Conservation (phyloP, 1,284 basidiomycete genomes). For the Vanrija pseudolonga region DNA sequence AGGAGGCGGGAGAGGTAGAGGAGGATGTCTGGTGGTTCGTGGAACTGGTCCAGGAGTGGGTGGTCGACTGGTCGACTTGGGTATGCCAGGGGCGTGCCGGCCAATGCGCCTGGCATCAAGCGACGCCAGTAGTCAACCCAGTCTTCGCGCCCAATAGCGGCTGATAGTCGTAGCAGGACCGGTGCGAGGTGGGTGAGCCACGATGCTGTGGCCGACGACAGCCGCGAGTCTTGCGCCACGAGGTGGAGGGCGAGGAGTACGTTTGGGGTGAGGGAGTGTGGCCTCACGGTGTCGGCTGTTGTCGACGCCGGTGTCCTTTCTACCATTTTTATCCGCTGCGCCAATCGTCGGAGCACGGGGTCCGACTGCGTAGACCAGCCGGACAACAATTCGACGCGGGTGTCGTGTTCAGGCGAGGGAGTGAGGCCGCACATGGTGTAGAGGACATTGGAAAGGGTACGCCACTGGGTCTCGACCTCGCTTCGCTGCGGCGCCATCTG, state of each 20-base stretch:
- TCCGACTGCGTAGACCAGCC: constrained; percentile 25
- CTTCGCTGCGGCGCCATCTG: background rate
- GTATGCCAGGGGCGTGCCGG: background rate
- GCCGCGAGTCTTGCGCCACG: constrained; percentile 59
- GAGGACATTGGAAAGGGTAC: constrained; percentile 43
- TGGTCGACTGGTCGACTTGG: constrained; percentile 11
- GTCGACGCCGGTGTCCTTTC: constrained; percentile 25
- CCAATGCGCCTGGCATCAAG: constrained; percentile 58
- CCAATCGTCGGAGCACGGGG: constrained; percentile 53
- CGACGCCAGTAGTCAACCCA: constrained; percentile 88
- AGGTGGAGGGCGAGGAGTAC: constrained; percentile 67
- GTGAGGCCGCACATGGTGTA: constrained; percentile 8
- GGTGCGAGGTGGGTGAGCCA: constrained; percentile 61
- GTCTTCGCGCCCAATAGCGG: constrained; percentile 60
- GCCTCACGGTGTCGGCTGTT: background rate
- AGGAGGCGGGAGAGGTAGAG: constrained; percentile 37
- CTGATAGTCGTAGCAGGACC: constrained; percentile 65
- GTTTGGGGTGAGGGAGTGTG: constrained; percentile 6
- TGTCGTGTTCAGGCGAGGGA: background rate
- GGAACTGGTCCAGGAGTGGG: constrained; percentile 27
- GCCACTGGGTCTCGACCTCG: constrained; percentile 4
- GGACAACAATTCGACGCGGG: background rate
- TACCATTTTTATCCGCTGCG: constrained; percentile 50
- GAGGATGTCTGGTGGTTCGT: constrained; percentile 49
- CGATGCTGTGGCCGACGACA: constrained; percentile 50